Evolutionary conservation across 352 stramenopile genomes (phyloP), one percentile per base, ranked within the genome.

Genomic region (Elongisporangium prolatum): DNA sequence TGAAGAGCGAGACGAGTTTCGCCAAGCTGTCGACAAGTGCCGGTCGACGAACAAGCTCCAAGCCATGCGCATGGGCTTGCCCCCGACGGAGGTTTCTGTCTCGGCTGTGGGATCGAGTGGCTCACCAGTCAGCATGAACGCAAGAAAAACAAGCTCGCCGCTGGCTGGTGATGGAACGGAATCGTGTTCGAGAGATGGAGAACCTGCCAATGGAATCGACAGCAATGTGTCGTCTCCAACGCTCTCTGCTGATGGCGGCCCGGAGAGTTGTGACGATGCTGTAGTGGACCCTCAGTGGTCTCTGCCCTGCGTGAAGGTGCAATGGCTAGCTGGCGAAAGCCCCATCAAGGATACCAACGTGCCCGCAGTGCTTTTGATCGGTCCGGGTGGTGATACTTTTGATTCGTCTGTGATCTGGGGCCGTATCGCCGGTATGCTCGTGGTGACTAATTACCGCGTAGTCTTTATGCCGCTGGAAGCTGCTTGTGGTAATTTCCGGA

Each of bases 391-490:
- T 13, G 83, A 93, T 57, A 73, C 71, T 10, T 73, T 74, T 28
- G 84, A 93, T 24, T 69, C 67, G 3, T 75, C 84, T 24, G 61
- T 69, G 2, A 61, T 88, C 3, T 93, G 84, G 84, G 76, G 79
- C 1, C 69, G 80, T n/a, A 67, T 91, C 61, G 77, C 75, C 18
- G 85, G 83, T 10, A 68, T 78, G 55, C 55, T 93, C 2, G 64
- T 70, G 2, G 71, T 91, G 50, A 95, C 85, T 13, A 95, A 91
- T 63, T 95, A 88, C 51, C 73, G 85, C 11, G 74, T 95, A 18
- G 63, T 91, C 4, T 92, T 95, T 48, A 71, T 80, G 8, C 74
- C 79, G 18, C 74, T 88, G 5, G 81, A 92, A 21, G 64, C 71
- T 24, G 72, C 77, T 5, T 63, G 75, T 50, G 52, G 82, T 7